phyloP scores from a whole-genome alignment of 2,329 filamentous ascomycete genomes.

The Fusarium sambucinum region DNA sequence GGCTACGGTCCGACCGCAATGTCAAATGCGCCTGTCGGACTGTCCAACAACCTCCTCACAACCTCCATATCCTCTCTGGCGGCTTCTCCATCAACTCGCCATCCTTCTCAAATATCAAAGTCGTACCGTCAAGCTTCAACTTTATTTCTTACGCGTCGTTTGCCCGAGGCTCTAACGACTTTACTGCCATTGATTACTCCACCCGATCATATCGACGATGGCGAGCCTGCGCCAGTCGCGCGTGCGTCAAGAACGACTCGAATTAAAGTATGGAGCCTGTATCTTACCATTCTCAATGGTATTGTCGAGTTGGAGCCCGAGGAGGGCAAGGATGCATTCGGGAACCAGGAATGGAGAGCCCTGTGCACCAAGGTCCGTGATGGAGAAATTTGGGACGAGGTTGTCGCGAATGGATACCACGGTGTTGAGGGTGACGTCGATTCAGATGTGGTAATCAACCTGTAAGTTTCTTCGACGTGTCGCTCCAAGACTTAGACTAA shows the following conservation, averaged over 20 bases:
- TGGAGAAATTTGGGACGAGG: conserved; percentile 94
- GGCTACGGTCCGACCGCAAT: conserved; percentile 59
- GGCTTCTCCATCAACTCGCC: conserved; percentile 70
- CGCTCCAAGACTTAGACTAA: conserved; percentile 33
- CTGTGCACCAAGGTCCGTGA: conserved; percentile 87
- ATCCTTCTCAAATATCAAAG: conserved; percentile 83
- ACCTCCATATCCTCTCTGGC: conserved; percentile 78
- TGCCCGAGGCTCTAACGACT: conserved; percentile 89
- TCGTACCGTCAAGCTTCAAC: conserved; percentile 95
- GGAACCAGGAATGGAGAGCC: conserved; percentile 84
- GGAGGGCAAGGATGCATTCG: conserved; percentile 90
- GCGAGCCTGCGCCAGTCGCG: conserved; percentile 78
- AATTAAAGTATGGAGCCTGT: conserved; percentile 97
- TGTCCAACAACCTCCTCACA: conserved; percentile 66
- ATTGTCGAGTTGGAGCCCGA: conserved; percentile 89
- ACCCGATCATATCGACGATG: conserved; percentile 60
- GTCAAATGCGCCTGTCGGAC: conserved; percentile 54
- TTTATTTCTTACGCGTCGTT: conserved; percentile 91
- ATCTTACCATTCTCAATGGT: conserved; percentile 91
- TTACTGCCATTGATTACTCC: conserved; percentile 84
- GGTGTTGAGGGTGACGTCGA: conserved; percentile 92
- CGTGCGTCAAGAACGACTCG: conserved; percentile 83
- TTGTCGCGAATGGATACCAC: conserved; percentile 87
- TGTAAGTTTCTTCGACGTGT: conserved; percentile 65
- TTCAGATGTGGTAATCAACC: conserved; percentile 90